These are phyloP conservation scores for Hibiscus tridactylites DNA, from an alignment of 345 rosid species.

Conservation along the genomic window DNA sequence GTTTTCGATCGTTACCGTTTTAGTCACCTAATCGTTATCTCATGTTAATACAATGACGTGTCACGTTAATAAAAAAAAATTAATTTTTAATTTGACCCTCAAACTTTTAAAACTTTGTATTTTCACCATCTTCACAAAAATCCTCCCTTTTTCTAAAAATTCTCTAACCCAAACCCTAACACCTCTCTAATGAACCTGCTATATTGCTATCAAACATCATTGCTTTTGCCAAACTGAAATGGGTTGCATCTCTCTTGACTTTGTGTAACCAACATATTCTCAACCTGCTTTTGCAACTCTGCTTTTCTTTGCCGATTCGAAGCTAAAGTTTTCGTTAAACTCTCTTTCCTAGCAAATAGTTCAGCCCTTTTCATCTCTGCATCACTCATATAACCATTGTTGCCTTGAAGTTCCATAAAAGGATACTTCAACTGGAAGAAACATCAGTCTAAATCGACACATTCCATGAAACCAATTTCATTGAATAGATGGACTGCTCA, in stretches of 20 bases:
- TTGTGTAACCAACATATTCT: neutral
- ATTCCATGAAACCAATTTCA: neutral
- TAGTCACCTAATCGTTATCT: no score
- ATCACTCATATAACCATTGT: constrained; percentile 19
- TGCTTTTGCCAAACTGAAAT: neutral
- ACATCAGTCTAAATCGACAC: neutral
- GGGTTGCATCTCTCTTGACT: constrained; percentile 2
- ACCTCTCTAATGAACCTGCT: neutral
- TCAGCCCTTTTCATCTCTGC: constrained; percentile 27
- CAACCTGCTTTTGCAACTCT: constrained; percentile 26
- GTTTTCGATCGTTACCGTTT: no score
- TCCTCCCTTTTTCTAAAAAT: no score
- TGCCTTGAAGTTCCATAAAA: constrained; percentile 31
- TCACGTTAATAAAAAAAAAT: no score
- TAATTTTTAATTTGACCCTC: no score
- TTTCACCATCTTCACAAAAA: no score
- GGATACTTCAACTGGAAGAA: constrained; percentile 23
- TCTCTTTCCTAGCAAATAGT: constrained; percentile 23
- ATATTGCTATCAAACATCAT: neutral
- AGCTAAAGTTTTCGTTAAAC: constrained; percentile 19
- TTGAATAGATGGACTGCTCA: neutral
- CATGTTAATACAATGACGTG: no score
- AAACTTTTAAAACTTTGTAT: no score
- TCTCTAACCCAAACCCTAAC: no score
- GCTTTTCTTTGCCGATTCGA: constrained; percentile 24